Base-by-base conservation (phyloP, 2,329 filamentous ascomycete genomes). In the Calonectria pauciramosa region DNA sequence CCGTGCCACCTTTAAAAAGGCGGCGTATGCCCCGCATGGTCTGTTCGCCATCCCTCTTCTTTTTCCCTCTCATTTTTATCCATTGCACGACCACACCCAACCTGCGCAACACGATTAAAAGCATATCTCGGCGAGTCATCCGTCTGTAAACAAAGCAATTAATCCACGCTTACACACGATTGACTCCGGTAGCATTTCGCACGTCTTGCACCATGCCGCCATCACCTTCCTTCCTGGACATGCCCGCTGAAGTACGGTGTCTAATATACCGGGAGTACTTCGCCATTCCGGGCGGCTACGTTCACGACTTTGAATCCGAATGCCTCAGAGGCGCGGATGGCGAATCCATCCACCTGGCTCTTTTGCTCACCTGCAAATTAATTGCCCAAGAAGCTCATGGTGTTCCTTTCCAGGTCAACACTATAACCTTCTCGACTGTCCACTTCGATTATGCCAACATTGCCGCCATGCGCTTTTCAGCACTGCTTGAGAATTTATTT, bases 231-330 rank as follows among this genome's bases (percentile, higher is more conserved):
- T 32, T 77, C 13, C 1, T 76, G 2, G 18, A 23, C 8, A 41
- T 77, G 64, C 67, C 76, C n/a, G 9, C 1, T 20, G 75, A 79
- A 41, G 13, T 78, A 20, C 73, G 77, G n/a, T 30, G 44, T 2
- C 20, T 68, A 13, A 79, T 79, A 9, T 78, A 74, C 34, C n/a
- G 28, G 4, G 20, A 76, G 9, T 76, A 63, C 36, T 70, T 79
- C 14, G 38, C 49, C 9, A 47, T 70, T 13, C 41, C 73, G 9
- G 75, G 56, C 11, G 78, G 78, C 2, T 79, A 77, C n/a, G 3
- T 51, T 1, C 74, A 70, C 13, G 10, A 79, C 6, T 26, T 28
- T 16, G 34, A 68, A 1, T 49, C 72, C 0, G 38, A 65, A 4
- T 77, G 73, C 38, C 75, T 79, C 16, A 71, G 14, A 11, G 64